Base-by-base conservation (phyloP, 2,329 filamentous ascomycete species). In the Plenodomus biglobosus region DNA sequence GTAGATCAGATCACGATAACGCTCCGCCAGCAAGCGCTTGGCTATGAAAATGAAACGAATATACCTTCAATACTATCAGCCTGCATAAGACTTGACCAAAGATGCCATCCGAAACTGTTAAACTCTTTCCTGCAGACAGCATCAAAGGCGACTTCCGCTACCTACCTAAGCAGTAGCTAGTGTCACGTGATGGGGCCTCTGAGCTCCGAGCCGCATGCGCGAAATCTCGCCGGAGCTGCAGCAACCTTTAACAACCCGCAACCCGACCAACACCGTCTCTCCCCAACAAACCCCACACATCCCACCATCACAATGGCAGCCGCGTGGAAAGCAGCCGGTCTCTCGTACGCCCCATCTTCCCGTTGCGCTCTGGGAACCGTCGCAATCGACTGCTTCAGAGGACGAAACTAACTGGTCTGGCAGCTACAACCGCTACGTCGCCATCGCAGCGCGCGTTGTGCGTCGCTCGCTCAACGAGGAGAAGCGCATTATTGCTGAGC, bases 361-460 rank as follows among this genome's bases (percentile, higher is more conserved):
- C 16, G 41, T 18, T 52, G 16, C 20, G 8, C 32, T 36, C 40
- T 24, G 39, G 24, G 44, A 20, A 40, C 22, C 42, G 42, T 30
- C 47, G 22, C 43, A 32, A 32, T 32, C 13, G 27, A 6, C 27
- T 15, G 7, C 15, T 3, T 15, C 40, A 35, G 44, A 51, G 52
- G 32, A 38, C 44, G 48, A 61, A 60, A 66, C 64, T 69, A 58
- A 67, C 65, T 52, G 16, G 27, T 46, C 45, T 38, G 42, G 57
- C 75, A 99, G 94, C 80, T 99, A 99, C 90, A 99, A 99, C 87
- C 94, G 92, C 81, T 97, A 96, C 86, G 86, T 99, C 74, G 86
- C 92, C 73, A 85, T 99, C 79, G 91, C 94, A 71, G 85, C 92
- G 77, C 91, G 92, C 77, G 88, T 90, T 73, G 89, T 99, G 75